Percentiles rank a stretch among this genome's conserved stretches.
These are phyloP conservation scores for Pezizomycotina sp. DNA, from an alignment of 2,329 filamentous ascomycete genomes.

Conservation along the genomic window DNA sequence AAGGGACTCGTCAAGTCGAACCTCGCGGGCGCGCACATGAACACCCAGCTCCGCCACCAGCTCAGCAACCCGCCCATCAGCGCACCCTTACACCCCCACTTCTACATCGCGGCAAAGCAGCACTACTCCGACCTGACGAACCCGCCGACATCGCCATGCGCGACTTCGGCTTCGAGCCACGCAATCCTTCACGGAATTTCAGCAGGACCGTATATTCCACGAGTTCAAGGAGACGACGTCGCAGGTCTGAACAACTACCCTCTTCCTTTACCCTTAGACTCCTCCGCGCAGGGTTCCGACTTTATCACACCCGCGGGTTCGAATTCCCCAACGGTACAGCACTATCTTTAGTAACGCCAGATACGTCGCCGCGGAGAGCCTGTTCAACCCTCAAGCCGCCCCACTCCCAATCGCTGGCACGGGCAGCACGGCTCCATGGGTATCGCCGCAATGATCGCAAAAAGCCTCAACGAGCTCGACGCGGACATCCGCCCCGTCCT, in stretches of 20 bases:
- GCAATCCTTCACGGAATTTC: slow-evolving; percentile 60
- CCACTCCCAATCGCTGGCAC: slow-evolving; percentile 11
- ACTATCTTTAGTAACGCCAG: slow-evolving; percentile 84
- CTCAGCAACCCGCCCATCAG: slow-evolving; percentile 20
- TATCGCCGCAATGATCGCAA: slow-evolving; percentile 44
- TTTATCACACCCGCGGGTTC: slow-evolving; percentile 72
- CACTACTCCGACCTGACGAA: slow-evolving; percentile 65
- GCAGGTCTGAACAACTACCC: slow-evolving; percentile 63
- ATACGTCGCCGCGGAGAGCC: slow-evolving; percentile 68
- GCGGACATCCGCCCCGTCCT: slow-evolving; percentile 73
- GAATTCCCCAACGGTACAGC: slow-evolving; percentile 94
- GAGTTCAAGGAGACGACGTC: slow-evolving; percentile 98
- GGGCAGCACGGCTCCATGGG: slow-evolving; percentile 6
- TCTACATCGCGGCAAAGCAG: slow-evolving; percentile 71
- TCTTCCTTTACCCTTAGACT: too few relatives aligned
- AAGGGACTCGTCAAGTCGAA: slow-evolving; percentile 56
- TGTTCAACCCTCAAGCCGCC: slow-evolving; percentile 60
- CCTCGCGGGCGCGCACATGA: slow-evolving; percentile 81
- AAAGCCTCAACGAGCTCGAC: slow-evolving; percentile 63
- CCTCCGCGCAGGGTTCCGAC: too few relatives aligned
- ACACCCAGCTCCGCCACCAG: slow-evolving; percentile 59
- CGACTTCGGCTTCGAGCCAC: slow-evolving; percentile 42
- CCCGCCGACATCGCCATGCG: slow-evolving; percentile 61
- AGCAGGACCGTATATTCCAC: slow-evolving; percentile 83
- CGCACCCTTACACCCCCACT: slow-evolving; percentile 62